Base-by-base conservation (phyloP, 108 stramenopile species). In the Nitzschia inconspicua region DNA sequence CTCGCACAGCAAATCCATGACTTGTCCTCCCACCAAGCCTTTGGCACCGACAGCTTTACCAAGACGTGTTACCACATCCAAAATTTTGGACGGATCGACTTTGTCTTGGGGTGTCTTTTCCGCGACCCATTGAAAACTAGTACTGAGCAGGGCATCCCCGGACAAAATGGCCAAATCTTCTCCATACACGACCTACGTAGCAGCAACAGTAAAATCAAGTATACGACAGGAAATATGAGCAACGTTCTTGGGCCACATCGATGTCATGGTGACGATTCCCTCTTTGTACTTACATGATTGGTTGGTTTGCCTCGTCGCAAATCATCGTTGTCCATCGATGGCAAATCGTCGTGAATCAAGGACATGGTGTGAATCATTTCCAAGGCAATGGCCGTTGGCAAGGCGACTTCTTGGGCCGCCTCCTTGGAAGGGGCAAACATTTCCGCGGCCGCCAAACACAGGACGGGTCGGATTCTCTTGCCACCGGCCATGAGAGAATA, bases 291-390 rank as follows among this genome's bases (percentile, higher is more conserved):
- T 64, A 91, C 86, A 63, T 97, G 96, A 73, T 89, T 91, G 22
- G 94, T 95, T 9, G 94, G 94, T 68, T 91, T 92, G 36, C 96
- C 94, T 56, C 95, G 63, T 62, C 96, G 75, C 31, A 96, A 75
- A 63, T 95, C 95, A 69, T 97, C 96, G 58, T 97, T 84, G 47
- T 97, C 96, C 95, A 97, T 96, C 42, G 78, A 63, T 3, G 96
- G 96, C 72, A 97, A 76, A 78, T 97, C 96, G 67, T 97, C 96
- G 63, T 97, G 96, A 52, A 96, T 97, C 24, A 97, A 77, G 61
- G 87, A 89, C 96, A 97, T 97, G 25, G 96, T 96, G 64, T 97
- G 96, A 57, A 97, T 97, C 96, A 97, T 97, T 77, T 97, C 96
- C 57, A 95, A 48, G 25, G 91, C 83, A n/a, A 96, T 89, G 9